phyloP scores from a whole-genome alignment of 495 filamentous ascomycete species.

The Trichocladium antarcticum region DNA sequence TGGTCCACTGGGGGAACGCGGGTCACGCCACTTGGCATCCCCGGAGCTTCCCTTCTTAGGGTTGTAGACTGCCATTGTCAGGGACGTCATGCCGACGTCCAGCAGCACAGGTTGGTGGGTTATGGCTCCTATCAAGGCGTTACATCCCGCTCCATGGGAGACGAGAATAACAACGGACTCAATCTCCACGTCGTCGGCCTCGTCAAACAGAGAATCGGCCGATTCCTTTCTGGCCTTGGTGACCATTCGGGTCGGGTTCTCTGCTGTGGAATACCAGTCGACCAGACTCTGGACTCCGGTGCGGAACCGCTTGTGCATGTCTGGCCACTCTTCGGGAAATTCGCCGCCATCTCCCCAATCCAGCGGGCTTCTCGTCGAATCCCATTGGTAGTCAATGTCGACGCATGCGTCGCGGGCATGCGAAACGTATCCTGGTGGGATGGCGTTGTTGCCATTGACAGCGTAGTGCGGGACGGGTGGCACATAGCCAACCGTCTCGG shows the following conservation, averaged over 20 bases:
- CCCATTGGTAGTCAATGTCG: constrained; percentile 86
- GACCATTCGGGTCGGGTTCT: constrained; percentile 41
- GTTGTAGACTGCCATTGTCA: constrained; percentile 78
- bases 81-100: constrained; percentile 78
- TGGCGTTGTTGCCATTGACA: constrained; percentile 63
- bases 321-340: constrained; percentile 87
- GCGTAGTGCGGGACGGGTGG: constrained; percentile 75
- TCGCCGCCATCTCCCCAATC: constrained; percentile 80
- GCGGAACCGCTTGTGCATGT: constrained; percentile 83
- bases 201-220: not conserved
- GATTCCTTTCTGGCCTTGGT: constrained; percentile 26
- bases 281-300: constrained; percentile 65
- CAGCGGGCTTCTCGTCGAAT: constrained; percentile 66
- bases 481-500: constrained; percentile 44
- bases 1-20: constrained; percentile 23
- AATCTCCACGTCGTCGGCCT: constrained; percentile 39
- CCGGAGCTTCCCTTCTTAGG: constrained; percentile 24
- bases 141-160: constrained; percentile 95
- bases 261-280: constrained; percentile 56
- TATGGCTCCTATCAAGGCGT: constrained; percentile 84
- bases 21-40: constrained; percentile 7
- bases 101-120: constrained; percentile 80
- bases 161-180: constrained; percentile 84
- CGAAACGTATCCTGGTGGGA: constrained; percentile 76
- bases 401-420: constrained; percentile 88